Evolutionary conservation across 2,329 filamentous ascomycete genomes (phyloP), one percentile per base, ranked within the genome.

Genomic region (Fusarium pseudograminearum): DNA sequence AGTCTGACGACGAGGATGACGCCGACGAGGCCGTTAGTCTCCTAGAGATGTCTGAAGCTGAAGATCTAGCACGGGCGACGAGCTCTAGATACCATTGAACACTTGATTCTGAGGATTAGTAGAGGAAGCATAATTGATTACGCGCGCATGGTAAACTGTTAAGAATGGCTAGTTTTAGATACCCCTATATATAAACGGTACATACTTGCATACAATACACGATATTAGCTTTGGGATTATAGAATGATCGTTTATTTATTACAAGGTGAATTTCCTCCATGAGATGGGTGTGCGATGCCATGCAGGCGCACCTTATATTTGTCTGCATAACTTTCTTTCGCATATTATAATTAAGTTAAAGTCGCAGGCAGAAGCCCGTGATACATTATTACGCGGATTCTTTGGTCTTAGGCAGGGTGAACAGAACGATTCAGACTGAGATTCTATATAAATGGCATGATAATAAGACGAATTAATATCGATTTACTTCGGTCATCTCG

Each of bases 1-100:
- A 76, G n/a, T 75, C 74, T 9, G 78, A 77, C 2, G 80, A 79
- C 22, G 80, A 81, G 3, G 78, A 80, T 4, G 78, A 71, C 31
- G 71, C 69, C 7, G 73, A 67, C 12, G 73, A 75, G 45, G 63
- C 62, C 45, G 65, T 51, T 10, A 74, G 74, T 20, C 50, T 75
- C 26, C 72, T 78, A 61, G 75, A 78, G 38, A 67, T 76, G 20
- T 67, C 73, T 28, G 76, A 79, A 44, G 72, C 69, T 20, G 70
- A 76, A 31, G 60, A 72, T 7, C 26, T 69, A 42, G 60, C 73
- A 47, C 64, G 72, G 42, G 65, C 62, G 47, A 50, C 52, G n/a
- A 57, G 61, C 24, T 70, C 67, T 28, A 60, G 68, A 69, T 69
- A 58, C 46, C 36, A 16, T 36, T 60, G 22, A 57, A 15, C n/a